Evolutionary conservation across 2,329 filamentous ascomycete genomes (phyloP), one percentile per base, ranked within the genome.

Genomic region (Cytospora schulzeri): DNA sequence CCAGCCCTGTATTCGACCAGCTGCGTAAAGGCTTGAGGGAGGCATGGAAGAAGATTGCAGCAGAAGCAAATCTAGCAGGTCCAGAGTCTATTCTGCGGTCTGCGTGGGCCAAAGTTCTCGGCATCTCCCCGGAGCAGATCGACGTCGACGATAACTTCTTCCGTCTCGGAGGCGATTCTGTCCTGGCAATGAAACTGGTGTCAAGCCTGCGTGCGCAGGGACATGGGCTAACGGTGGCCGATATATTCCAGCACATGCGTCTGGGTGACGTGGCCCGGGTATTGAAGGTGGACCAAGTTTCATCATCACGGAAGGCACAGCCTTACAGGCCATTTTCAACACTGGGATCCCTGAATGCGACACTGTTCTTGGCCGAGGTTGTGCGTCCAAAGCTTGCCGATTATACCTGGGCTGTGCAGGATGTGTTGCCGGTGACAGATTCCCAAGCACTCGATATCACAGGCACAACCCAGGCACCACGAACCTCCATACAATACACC

Each of bases 201-300:
- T 79, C 80, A 0, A 77, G 78, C 0, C 72, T 79, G 9, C 77
- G 81, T 54, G 70, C 72, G 0, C 73, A 79, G 48, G 79, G 78
- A 0, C 73, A 82, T 50, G 66, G 68, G 0, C 66, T 85, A 58
- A 79, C 76, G 0, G 82, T 85, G 1, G 79, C 81, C 1, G 78
- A 83, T 33, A 79, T 84, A 63, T 84, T 85, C 68, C 62, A 68
- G 38, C 62, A 70, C 45, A 72, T 71, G 66, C 69, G 69, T 8
- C 65, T 70, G 9, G 55, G 72, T 17, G 75, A 77, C 31, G 70
- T 76, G 15, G 78, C 77, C 17, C 73, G 73, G 29, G 72, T 70
- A 0, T 56, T 79, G 33, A 75, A 75, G 68, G 69, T 76, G 19
- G 70, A 70, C 15, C 66, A 68, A 2, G 67, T 66, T 1, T 64